Evolutionary conservation across 768 basidiomycete species (phyloP), one percentile per base, ranked within the genome.

Genomic region (Guyanaporus albipodus): DNA sequence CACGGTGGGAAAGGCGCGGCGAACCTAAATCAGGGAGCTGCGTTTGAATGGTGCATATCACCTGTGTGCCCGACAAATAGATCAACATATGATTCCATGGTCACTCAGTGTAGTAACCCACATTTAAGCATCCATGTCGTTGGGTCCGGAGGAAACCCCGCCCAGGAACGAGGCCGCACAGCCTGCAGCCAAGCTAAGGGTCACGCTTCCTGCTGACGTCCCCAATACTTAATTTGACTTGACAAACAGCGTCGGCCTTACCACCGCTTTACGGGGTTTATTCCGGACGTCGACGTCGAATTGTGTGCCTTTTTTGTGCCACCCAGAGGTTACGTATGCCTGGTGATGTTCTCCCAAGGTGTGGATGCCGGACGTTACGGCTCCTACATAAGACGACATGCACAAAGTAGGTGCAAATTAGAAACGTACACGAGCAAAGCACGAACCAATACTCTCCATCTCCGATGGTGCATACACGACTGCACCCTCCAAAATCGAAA

Each of bases 301-400:
- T 61, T 85, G 79, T 0, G 86, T 95, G 11, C 90, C 91, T 66
- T 90, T 94, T 70, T 93, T 97, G 70, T 95, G 90, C 68, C 75
- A 82, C 0, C 91, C 92, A 18, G 72, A 77, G 52, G 73, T 63
- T 38, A 97, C 77, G 58, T 98, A 98, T 1, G 83, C 95, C 95
- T 98, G 1, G 94, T 91, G 56, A 98, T 91, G 67, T 99, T 97
- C 64, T 85, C 83, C 1, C 80, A 80, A 4, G 92, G n/a, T n/a
- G 91, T 86, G 96, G 52, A 98, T 96, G 38, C 95, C 96, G 1
- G 92, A 97, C 0, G 93, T 99, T 38, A 98, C 79, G 10, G 68
- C 62, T 29, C 91, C 91, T 64, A 18, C n/a, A n/a, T n/a, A n/a
- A n/a, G n/a, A n/a, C n/a, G n/a, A n/a, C n/a, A n/a, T n/a, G n/a